phyloP scores from a whole-genome alignment of 108 stramenopile species.

The Poteriospumella lacustris region DNA sequence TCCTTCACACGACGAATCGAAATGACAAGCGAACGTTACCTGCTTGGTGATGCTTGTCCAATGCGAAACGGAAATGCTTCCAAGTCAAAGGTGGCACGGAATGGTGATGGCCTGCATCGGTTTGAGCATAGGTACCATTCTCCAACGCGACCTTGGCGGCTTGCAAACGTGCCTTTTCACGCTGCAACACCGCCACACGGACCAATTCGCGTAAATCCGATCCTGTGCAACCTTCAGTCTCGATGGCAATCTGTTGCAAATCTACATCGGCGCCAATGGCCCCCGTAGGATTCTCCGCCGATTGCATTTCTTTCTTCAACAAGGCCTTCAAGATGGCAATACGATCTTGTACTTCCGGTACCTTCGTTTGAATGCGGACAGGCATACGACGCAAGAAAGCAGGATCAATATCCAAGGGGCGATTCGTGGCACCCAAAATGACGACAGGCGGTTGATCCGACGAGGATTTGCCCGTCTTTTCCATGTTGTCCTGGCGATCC shows the following conservation, averaged over 20 bases:
- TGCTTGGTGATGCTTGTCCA: too few relatives aligned
- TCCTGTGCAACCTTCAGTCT: conserved; percentile 74
- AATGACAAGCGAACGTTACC: too few relatives aligned
- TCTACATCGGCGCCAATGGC: conserved; percentile 63
- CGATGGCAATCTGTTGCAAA: conserved; percentile 62
- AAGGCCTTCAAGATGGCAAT: conserved; percentile 71
- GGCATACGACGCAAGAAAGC: conserved; percentile 92
- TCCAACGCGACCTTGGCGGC: too few relatives aligned
- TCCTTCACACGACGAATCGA: too few relatives aligned
- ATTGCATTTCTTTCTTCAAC: conserved; percentile 62
- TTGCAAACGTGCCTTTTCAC: not conserved
- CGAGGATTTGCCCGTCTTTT: not conserved
- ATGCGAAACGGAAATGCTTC: too few relatives aligned
- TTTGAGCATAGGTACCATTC: too few relatives aligned
- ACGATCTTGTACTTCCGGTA: conserved; percentile 60
- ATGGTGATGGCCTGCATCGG: too few relatives aligned
- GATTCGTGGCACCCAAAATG: conserved; percentile 89
- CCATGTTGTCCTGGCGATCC: not conserved
- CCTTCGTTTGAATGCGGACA: conserved; percentile 41
- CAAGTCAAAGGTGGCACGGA: too few relatives aligned
- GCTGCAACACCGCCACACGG: conserved; percentile 75
- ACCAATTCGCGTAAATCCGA: conserved; percentile 91
- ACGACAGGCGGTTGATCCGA: conserved; percentile 58
- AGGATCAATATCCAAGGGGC: conserved; percentile 80
- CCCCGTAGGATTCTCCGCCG: too few relatives aligned